Conservation (phyloP, 257 asterid genomes). For the Cynanchum wilfordii region DNA sequence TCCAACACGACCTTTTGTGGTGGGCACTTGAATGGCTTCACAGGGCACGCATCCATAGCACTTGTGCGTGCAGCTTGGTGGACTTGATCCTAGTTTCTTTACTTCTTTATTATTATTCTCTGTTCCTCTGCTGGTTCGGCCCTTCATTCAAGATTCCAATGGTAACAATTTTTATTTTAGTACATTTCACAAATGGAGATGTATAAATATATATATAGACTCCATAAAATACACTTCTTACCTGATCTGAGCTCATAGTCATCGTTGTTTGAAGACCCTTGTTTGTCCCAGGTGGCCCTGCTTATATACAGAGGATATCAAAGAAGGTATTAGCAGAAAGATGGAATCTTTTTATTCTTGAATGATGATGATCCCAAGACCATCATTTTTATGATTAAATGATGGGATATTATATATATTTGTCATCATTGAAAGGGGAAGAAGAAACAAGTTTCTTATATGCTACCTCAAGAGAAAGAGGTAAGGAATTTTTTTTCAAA, state of each 20-base stretch:
- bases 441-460: neutral
- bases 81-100: slow-evolving; percentile 59
- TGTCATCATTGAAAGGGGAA: neutral
- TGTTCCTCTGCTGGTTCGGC: neutral
- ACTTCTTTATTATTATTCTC: slow-evolving; percentile 14
- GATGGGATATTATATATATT: no score
- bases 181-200: neutral
- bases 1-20: neutral
- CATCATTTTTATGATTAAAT: no score
- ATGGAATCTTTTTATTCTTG: neutral
- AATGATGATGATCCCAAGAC: neutral
- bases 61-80: slow-evolving; percentile 79
- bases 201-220: neutral
- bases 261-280: neutral
- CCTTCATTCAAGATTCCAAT: neutral
- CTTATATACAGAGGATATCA: neutral
- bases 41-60: slow-evolving; percentile 91
- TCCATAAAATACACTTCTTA: neutral
- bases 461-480: neutral
- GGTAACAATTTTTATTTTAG: no score
- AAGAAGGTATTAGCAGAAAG: neutral
- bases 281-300: slow-evolving; percentile 11
- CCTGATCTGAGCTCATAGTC: slow-evolving; percentile 28
- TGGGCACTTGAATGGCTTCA: slow-evolving; percentile 81
- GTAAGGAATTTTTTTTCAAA: neutral